phyloP scores from a whole-genome alignment of 2,329 filamentous ascomycete species.

The Aschersonia sp. region DNA sequence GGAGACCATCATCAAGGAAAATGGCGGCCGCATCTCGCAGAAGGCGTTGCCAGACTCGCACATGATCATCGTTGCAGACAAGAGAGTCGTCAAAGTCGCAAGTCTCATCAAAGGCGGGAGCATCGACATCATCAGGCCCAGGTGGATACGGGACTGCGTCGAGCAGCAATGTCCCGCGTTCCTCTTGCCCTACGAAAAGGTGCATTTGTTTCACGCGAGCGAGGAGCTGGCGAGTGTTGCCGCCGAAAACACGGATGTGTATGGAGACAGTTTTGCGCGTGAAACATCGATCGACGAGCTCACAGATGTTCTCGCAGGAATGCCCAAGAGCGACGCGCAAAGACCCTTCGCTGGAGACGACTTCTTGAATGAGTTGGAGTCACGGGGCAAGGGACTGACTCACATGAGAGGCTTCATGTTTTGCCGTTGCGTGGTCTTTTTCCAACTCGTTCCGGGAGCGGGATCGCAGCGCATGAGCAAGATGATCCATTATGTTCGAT shows the following conservation, averaged over 20 bases:
- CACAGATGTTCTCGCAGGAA: conserved; percentile 28
- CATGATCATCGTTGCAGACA: conserved; percentile 67
- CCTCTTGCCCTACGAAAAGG: conserved; percentile 45
- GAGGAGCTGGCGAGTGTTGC: conserved; percentile 39
- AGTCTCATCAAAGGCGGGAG: conserved; percentile 62
- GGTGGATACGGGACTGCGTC: conserved; percentile 76
- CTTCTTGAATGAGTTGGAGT: conserved; percentile 41
- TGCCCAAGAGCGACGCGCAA: conserved; percentile 32
- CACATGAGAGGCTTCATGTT: conserved; percentile 39
- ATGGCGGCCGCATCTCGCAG: conserved; percentile 71
- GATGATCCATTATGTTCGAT: conserved; percentile 45
- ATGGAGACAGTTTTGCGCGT: conserved; percentile 70
- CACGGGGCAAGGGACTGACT: conserved; percentile 38
- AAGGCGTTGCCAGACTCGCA: conserved; percentile 45
- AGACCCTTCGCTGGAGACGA: conserved; percentile 25
- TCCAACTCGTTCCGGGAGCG: conserved; percentile 16
- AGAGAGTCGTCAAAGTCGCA: conserved; percentile 67
- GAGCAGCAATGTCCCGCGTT: conserved; percentile 35
- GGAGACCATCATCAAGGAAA: conserved; percentile 66
- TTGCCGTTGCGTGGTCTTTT: conserved; percentile 25
- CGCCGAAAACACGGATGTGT: conserved; percentile 54
- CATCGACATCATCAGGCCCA: conserved; percentile 60
- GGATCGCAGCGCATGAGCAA: conserved; percentile 18
- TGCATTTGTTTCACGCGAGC: conserved; percentile 60
- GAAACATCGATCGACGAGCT: conserved; percentile 54